These are phyloP conservation scores for Gynochthodes officinalis DNA, from an alignment of 257 asterid genomes.

Conservation along the genomic window DNA sequence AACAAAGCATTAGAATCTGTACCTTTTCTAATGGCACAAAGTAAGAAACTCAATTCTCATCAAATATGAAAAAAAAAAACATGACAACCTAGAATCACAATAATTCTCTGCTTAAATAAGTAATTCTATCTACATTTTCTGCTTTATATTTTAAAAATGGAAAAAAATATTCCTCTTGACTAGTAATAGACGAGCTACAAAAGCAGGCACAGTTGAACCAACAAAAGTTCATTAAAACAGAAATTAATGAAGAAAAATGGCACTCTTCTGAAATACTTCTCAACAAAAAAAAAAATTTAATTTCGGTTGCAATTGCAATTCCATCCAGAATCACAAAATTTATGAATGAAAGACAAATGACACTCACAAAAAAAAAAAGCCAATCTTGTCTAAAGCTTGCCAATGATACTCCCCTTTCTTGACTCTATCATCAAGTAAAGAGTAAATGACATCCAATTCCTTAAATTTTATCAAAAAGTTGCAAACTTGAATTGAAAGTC, in stretches of 20 bases:
- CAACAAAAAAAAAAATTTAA: too few relatives aligned
- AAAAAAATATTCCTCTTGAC: neutral
- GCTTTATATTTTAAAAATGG: too few relatives aligned
- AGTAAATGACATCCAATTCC: conserved; percentile 23
- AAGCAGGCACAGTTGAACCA: conserved; percentile 36
- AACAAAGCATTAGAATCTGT: neutral
- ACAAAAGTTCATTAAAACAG: conserved; percentile 33
- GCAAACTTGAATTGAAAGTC: conserved; percentile 14
- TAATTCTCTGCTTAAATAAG: too few relatives aligned
- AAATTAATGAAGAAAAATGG: conserved; percentile 24
- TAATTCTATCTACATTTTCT: too few relatives aligned
- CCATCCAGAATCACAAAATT: conserved; percentile 14
- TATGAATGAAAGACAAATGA: conserved; percentile 19
- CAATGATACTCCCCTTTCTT: conserved; percentile 30
- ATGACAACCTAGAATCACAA: neutral
- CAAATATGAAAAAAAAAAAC: neutral
- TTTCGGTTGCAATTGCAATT: neutral
- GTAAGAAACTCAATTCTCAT: neutral
- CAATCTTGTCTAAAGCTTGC: conserved; percentile 36
- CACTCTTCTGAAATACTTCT: conserved; percentile 18
- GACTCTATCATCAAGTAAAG: conserved; percentile 14
- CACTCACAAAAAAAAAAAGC: conserved; percentile 28
- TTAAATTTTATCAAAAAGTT: conserved; percentile 22
- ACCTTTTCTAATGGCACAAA: neutral
- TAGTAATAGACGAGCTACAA: too few relatives aligned